Percentiles rank a stretch among this genome's conserved stretches.
Evolutionary conservation across 2,329 filamentous ascomycete genomes (phyloP).

Genomic region (Paecilomyces variotii): DNA sequence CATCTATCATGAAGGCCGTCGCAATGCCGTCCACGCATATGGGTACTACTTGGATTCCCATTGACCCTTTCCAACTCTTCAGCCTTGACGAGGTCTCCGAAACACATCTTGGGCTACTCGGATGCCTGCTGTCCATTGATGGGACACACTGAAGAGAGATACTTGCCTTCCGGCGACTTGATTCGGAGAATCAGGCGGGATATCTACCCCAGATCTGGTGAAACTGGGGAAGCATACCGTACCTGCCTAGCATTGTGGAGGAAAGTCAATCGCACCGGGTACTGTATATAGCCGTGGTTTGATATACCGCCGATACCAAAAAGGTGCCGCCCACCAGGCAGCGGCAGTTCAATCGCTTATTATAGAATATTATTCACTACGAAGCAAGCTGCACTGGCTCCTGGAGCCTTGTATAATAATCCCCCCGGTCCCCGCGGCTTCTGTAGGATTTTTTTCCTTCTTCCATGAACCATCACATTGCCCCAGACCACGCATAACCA

Average conservation of each 20-base stretch:
- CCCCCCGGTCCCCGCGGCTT: background rate
- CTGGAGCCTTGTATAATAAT: background rate
- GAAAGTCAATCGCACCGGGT: background rate
- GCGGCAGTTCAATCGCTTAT: background rate
- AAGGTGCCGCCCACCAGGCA: background rate
- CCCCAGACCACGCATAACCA: background rate
- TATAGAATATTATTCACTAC: background rate
- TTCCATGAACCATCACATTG: background rate
- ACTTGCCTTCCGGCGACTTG: background rate
- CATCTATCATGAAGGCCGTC: background rate
- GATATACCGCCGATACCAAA: background rate
- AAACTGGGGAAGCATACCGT: background rate
- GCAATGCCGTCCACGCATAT: background rate
- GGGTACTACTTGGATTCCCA: background rate
- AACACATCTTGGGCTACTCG: too few species aligned
- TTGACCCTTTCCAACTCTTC: background rate
- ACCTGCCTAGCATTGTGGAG: background rate
- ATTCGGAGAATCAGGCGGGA: background rate
- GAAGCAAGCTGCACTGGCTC: background rate
- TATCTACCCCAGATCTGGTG: background rate
- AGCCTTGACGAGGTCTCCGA: background rate
- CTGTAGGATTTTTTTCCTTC: background rate
- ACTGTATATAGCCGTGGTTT: background rate
- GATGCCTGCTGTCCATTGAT: background rate
- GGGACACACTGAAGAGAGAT: background rate